phyloP scores from a whole-genome alignment of 495 filamentous ascomycete genomes.

The Stereocaulon alpinum region DNA sequence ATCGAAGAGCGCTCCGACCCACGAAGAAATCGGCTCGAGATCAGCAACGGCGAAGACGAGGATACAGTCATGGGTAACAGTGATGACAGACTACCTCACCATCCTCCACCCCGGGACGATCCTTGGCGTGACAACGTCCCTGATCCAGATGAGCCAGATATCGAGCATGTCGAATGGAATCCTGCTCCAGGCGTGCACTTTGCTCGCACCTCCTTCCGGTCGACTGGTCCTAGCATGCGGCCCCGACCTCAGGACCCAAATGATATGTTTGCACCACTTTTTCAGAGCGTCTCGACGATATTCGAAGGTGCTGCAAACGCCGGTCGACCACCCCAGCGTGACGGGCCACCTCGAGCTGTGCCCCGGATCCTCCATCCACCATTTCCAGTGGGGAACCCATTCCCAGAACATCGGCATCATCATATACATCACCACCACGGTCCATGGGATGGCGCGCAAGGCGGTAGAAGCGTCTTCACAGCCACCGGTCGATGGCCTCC shows the following conservation, averaged over 20 bases:
- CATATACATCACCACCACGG: constrained; percentile 9
- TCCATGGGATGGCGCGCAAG: constrained; percentile 9
- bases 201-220: constrained; percentile 24
- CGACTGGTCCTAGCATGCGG: background rate
- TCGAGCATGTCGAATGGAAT: constrained; percentile 29
- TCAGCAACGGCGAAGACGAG: constrained; percentile 19
- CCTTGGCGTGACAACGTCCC: constrained; percentile 26
- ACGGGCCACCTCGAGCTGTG: background rate
- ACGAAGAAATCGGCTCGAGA: constrained; percentile 15
- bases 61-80: constrained; percentile 13
- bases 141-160: constrained; percentile 34
- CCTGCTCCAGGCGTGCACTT: constrained; percentile 29
- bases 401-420: constrained; percentile 10
- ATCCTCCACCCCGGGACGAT: constrained; percentile 25
- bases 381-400: background rate
- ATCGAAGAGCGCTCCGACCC: constrained; percentile 35
- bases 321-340: background rate
- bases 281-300: constrained; percentile 16
- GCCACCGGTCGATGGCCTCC: constrained; percentile 8
- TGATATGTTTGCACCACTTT: constrained; percentile 15
- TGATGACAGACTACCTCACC: constrained; percentile 14
- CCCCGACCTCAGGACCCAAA: constrained; percentile 12
- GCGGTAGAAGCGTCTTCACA: constrained; percentile 8
- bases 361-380: background rate
- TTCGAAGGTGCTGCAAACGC: constrained; percentile 13